Percentiles rank a stretch among this genome's conserved stretches.
Conservation (phyloP, 208 protist genomes). For the Sergeia podlipaevii region DNA sequence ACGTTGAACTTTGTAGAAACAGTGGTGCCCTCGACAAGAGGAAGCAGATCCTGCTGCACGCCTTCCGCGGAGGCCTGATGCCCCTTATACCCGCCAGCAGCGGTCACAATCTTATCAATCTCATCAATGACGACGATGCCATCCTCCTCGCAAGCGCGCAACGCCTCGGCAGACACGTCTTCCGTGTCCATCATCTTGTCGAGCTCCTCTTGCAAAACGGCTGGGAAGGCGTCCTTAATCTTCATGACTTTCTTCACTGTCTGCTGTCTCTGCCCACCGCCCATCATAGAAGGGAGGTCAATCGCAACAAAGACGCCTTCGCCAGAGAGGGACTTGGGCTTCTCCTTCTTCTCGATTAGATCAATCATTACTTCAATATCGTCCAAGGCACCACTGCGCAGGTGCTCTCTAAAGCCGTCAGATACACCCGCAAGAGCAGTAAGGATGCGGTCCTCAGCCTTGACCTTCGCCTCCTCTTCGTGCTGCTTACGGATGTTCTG, state of each 20-base stretch:
- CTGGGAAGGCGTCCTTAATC: constrained; percentile 92
- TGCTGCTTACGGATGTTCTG: constrained; percentile 88
- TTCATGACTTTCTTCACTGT: constrained; percentile 92
- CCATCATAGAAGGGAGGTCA: constrained; percentile 83
- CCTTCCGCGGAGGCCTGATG: constrained; percentile 95
- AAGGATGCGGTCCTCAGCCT: constrained; percentile 89
- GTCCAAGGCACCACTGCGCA: constrained; percentile 90
- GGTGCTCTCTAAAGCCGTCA: constrained; percentile 92
- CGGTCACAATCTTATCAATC: constrained; percentile 98
- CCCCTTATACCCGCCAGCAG: constrained; percentile 81
- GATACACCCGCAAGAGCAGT: constrained; percentile 84
- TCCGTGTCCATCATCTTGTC: constrained; percentile 94
- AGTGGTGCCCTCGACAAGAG: constrained; percentile 97
- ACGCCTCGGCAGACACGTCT: constrained; percentile 91
- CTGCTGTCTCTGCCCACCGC: constrained; percentile 52
- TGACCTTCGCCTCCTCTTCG: constrained; percentile 75
- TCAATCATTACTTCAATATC: constrained; percentile 92
- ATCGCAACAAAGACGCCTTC: constrained; percentile 87
- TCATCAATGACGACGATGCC: constrained; percentile 99
- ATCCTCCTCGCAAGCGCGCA: constrained; percentile 95
- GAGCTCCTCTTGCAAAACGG: constrained; percentile 91
- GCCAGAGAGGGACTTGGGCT: constrained; percentile 70
- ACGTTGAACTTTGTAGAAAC: constrained; percentile 97
- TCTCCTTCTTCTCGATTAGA: constrained; percentile 90
- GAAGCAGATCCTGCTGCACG: constrained; percentile 98